Conservation (phyloP, 345 rosid genomes). For the Moricandia arvensis region DNA sequence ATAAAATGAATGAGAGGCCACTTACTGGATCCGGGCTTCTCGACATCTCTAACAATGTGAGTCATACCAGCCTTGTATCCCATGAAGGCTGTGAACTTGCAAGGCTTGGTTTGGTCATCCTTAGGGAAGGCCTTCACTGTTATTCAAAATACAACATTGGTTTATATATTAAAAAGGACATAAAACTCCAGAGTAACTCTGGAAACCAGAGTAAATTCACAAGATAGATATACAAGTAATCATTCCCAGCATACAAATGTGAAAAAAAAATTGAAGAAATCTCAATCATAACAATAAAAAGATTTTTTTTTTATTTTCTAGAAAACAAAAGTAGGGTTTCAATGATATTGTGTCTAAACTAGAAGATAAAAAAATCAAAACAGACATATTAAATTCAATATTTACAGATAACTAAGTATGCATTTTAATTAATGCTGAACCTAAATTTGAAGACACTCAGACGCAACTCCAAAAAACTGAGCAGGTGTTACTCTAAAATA, state of each 20-base stretch:
- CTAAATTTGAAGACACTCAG: not conserved
- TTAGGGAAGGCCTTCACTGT: constrained; percentile 91
- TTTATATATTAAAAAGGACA: not conserved
- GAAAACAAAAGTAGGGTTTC: not conserved
- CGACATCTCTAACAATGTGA: constrained; percentile 86
- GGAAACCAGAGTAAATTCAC: not conserved
- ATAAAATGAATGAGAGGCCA: not conserved
- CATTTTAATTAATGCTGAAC: not conserved
- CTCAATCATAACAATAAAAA: not conserved
- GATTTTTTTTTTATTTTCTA: not conserved
- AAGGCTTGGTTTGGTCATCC: constrained; percentile 79
- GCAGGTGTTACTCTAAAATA: not conserved
- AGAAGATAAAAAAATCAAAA: not conserved
- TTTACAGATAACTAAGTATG: not conserved
- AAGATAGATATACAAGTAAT: no score
- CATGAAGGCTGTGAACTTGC: constrained; percentile 81
- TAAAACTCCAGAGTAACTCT: not conserved
- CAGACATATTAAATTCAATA: no score
- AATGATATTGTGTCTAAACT: not conserved
- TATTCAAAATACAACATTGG: not conserved
- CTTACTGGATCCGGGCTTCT: constrained; percentile 91
- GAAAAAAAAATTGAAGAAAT: not conserved
- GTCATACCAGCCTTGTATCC: constrained; percentile 97
- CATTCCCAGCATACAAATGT: not conserved
- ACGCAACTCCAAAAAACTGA: not conserved